phyloP scores from a whole-genome alignment of 2,329 filamentous ascomycete species.

The Neopestalotiopsis clavispora region DNA sequence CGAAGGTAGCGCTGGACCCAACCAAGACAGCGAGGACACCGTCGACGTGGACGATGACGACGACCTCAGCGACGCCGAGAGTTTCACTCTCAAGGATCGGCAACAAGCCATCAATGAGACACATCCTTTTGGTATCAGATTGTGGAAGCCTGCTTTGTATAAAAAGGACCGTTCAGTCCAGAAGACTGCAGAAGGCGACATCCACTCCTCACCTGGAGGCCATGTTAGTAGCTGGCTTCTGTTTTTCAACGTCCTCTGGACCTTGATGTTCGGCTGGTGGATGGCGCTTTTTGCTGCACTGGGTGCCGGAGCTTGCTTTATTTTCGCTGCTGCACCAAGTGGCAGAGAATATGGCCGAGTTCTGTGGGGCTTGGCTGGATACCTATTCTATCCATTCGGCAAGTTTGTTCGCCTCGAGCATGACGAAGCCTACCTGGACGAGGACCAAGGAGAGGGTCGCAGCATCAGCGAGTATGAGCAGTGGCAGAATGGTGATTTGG shows the following conservation, averaged over 20 bases:
- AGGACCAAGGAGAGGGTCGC: slow-evolving; percentile 93
- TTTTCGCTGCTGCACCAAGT: slow-evolving; percentile 79
- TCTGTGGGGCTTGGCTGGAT: slow-evolving; percentile 81
- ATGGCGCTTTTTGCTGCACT: slow-evolving; percentile 76
- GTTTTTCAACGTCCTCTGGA: slow-evolving; percentile 90
- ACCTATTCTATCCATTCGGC: slow-evolving; percentile 95
- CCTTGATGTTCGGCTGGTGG: slow-evolving; percentile 95
- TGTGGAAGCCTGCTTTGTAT: slow-evolving; percentile 98
- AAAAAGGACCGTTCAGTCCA: slow-evolving; percentile 97
- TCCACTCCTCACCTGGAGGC: slow-evolving; percentile 91
- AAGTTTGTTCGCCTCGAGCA: slow-evolving; percentile 93
- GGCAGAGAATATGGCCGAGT: slow-evolving; percentile 85
- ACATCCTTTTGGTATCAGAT: slow-evolving; percentile 96
- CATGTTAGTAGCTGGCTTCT: slow-evolving; percentile 84
- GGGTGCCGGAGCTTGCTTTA: slow-evolving; percentile 78
- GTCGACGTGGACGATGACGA: slow-evolving; percentile 47
- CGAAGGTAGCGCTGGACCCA: slow-evolving; percentile 42
- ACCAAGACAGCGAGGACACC: slow-evolving; percentile 39
- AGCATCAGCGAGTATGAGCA: slow-evolving; percentile 99
- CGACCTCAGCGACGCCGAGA: slow-evolving; percentile 88
- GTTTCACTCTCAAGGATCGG: slow-evolving; percentile 95
- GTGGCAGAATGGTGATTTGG: slow-evolving; percentile 97
- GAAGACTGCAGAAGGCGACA: slow-evolving; percentile 93
- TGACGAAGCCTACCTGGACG: slow-evolving; percentile 91
- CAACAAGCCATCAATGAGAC: slow-evolving; percentile 99